Percentiles rank a stretch among this genome's conserved stretches.
Conservation (phyloP, 1,139 yeast species). For the Debaryomyces coudertii region DNA sequence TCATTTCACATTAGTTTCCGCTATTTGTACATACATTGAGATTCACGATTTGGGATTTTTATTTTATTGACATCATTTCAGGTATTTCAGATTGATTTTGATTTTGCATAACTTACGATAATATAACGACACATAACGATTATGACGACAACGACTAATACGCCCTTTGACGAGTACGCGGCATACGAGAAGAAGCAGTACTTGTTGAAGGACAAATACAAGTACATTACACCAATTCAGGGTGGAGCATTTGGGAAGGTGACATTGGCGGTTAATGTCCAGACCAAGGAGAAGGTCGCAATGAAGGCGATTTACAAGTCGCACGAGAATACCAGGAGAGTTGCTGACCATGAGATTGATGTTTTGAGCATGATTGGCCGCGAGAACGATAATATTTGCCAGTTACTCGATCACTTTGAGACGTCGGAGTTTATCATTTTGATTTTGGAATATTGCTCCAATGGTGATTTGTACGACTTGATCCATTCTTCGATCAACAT, state of each 20-base stretch:
- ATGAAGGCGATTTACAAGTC: slow-evolving; percentile 46
- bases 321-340: slow-evolving; percentile 16
- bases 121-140: slow-evolving; percentile 5
- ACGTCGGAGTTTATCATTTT: slow-evolving; percentile 41
- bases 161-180: slow-evolving; percentile 27
- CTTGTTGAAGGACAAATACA: slow-evolving; percentile 37
- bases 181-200: slow-evolving; percentile 37
- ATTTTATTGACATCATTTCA: slow-evolving; percentile 1
- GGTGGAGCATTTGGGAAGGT: slow-evolving; percentile 59
- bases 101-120: slow-evolving; percentile 4
- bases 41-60: not conserved
- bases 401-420: slow-evolving; percentile 46
- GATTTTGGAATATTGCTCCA: slow-evolving; percentile 53
- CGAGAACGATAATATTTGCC: slow-evolving; percentile 47
- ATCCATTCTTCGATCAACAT: slow-evolving; percentile 28
- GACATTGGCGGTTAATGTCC: slow-evolving; percentile 46
- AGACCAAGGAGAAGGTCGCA: slow-evolving; percentile 37
- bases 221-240: slow-evolving; percentile 43
- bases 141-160: not conserved
- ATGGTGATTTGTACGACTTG: slow-evolving; percentile 55
- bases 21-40: not conserved
- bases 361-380: slow-evolving; percentile 40
- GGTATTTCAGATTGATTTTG: not conserved
- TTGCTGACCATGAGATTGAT: slow-evolving; percentile 52
- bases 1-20: not conserved